Evolutionary conservation across 345 rosid species (phyloP).

Genomic region (Nasturtium officinale): DNA sequence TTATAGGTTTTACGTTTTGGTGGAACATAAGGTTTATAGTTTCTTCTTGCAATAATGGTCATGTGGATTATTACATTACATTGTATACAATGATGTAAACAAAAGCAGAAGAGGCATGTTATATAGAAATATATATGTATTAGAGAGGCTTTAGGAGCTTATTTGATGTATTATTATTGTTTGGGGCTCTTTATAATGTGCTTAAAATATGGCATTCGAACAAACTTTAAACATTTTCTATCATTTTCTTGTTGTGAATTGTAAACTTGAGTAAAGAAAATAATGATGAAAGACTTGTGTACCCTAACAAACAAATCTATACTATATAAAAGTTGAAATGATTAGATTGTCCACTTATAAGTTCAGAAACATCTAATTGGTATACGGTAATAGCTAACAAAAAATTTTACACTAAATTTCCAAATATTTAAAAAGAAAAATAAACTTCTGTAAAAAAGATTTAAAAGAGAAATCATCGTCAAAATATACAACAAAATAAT

Average conservation of each 20-base stretch:
- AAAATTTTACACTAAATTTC: too few relatives aligned
- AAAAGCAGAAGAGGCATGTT: conserved; percentile 23
- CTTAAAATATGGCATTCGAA: background rate
- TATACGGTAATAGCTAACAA: too few relatives aligned
- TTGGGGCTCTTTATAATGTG: background rate
- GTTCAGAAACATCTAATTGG: too few relatives aligned
- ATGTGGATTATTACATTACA: conserved; percentile 10
- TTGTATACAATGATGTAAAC: conserved; percentile 15
- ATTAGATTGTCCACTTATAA: too few relatives aligned
- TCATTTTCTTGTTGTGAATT: background rate
- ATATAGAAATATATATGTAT: conserved; percentile 20
- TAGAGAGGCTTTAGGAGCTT: conserved; percentile 15
- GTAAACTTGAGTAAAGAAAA: background rate
- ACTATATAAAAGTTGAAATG: too few relatives aligned
- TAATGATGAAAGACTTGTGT: background rate
- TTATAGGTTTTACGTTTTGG: conserved; percentile 20
- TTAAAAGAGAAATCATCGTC: too few relatives aligned
- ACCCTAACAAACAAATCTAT: background rate
- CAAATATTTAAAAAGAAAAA: too few relatives aligned
- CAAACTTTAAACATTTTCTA: background rate
- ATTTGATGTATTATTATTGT: background rate
- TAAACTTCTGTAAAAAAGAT: too few relatives aligned
- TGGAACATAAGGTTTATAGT: conserved; percentile 9
- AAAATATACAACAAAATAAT: too few relatives aligned
- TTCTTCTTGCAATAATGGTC: conserved; percentile 25